Evolutionary conservation across 495 filamentous ascomycete genomes (phyloP).

Genomic region (Oleoguttula mirabilis): DNA sequence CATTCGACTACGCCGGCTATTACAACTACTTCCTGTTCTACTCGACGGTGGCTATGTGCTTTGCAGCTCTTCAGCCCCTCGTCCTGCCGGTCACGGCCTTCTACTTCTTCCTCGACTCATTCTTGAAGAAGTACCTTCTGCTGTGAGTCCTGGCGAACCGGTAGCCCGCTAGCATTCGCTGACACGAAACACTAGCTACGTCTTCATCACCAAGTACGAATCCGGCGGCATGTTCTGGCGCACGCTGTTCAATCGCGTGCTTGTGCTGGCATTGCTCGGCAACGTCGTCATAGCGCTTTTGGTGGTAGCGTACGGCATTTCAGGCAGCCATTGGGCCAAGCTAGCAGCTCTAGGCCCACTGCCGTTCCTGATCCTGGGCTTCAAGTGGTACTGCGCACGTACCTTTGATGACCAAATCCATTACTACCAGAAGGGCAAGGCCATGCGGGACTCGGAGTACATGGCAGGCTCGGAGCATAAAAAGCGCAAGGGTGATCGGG

Average conservation of each 20-base stretch:
- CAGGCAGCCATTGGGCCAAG: constrained; percentile 39
- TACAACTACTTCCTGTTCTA: constrained; percentile 97
- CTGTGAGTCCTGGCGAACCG: too few relatives aligned
- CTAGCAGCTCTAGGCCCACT: constrained; percentile 61
- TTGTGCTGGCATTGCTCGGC: constrained; percentile 70
- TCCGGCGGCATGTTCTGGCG: constrained; percentile 93
- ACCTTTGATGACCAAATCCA: constrained; percentile 65
- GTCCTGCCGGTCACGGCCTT: constrained; percentile 80
- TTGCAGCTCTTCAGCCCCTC: constrained; percentile 75
- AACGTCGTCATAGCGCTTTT: constrained; percentile 64
- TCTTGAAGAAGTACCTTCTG: constrained; percentile 88
- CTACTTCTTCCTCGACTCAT: constrained; percentile 79
- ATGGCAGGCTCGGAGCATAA: constrained; percentile 37
- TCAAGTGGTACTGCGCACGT: constrained; percentile 73
- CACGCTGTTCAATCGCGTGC: constrained; percentile 74
- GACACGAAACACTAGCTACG: too few relatives aligned
- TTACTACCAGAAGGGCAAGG: constrained; percentile 56
- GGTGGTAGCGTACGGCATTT: constrained; percentile 28
- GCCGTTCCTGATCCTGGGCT: constrained; percentile 65
- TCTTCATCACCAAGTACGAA: constrained; percentile 93
- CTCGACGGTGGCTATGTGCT: constrained; percentile 76
- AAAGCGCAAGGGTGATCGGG: constrained; percentile 47
- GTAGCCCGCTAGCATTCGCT: too few relatives aligned
- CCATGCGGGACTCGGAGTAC: constrained; percentile 45
- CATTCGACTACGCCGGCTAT: constrained; percentile 91